Conservation (phyloP, 2,329 filamentous ascomycete genomes). For the Coniochaeta hoffmannii region DNA sequence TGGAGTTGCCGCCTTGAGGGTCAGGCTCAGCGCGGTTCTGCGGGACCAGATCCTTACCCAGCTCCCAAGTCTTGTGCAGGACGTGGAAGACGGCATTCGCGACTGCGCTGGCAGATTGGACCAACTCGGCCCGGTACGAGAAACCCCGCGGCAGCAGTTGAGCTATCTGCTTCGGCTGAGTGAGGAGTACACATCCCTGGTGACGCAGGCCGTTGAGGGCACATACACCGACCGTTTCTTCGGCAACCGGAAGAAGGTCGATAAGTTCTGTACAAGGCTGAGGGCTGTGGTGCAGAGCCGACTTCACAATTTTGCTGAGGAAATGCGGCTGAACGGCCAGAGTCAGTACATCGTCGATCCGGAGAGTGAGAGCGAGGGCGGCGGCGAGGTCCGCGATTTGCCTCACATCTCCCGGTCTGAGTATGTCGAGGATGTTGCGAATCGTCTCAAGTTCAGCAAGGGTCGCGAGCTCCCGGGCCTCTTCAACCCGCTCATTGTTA, state of each 20-base stretch:
- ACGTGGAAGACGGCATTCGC: constrained; percentile 19
- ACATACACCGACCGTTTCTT: constrained; percentile 22
- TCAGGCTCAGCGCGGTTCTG: constrained; percentile 19
- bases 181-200: constrained; percentile 17
- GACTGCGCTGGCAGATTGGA: constrained; percentile 9
- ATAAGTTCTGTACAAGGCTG: constrained; percentile 5
- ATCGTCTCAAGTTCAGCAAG: constrained; percentile 29
- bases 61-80: constrained; percentile 21
- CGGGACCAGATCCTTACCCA: constrained; percentile 22
- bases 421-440: constrained; percentile 31
- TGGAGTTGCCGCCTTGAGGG: constrained; percentile 13
- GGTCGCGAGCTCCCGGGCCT: constrained; percentile 53
- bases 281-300: too few species aligned
- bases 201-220: constrained; percentile 20
- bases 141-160: constrained; percentile 14
- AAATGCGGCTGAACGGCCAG: constrained; percentile 17
- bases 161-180: constrained; percentile 12
- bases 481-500: constrained; percentile 52
- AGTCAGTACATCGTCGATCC: constrained; percentile 7
- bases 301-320: constrained; percentile 12
- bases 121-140: too few species aligned
- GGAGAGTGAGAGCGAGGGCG: constrained; percentile 7
- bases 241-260: constrained; percentile 12
- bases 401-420: constrained; percentile 13
- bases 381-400: not conserved